Base-by-base conservation (phyloP, 2,329 filamentous ascomycete genomes). In the Sclerotinia nivalis region DNA sequence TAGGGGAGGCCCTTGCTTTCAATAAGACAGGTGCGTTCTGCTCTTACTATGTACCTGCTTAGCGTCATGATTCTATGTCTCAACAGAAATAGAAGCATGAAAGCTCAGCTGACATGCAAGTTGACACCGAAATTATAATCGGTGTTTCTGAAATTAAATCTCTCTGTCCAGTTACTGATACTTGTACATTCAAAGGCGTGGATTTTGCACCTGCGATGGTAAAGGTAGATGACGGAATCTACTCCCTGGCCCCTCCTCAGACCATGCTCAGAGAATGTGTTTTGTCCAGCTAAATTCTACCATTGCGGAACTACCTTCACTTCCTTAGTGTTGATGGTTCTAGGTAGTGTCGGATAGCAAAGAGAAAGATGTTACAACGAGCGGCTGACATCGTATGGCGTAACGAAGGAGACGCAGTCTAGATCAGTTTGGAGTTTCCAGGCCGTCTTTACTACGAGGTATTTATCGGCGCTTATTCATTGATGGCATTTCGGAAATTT, bases 391-490 rank as follows among this genome's bases (percentile, higher is more conserved):
- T 34, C 9, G 12, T 34, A 47, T 31, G n/a, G 10, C 43, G 15
- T 61, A n/a, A 47, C 59, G 20, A 20, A n/a, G 6, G n/a, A 25
- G 45, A 25, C 37, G n/a, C 28, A 50, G 20, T 64, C 31, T 22
- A 13, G 12, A 18, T 12, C 13, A 22, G 22, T 34, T 37, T 34
- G 22, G 13, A 20, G 13, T 18, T 37, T 50, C 18, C 12, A 7
- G 2, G 31, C n/a, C 4, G 8, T 4, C 20, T 28, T 40, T 37
- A 25, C 60, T 50, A 40, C 15, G 31, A 62, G 45, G 50, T 10
- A 52, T 47, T 28, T 20, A 34, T 28, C 31, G 47, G 60, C 60
- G 60, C 60, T 64, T 64, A 64, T n/a, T 50, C 6, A 22, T 52
- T 13, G 15, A 40, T 20, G 22, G 6, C 12, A 20, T 40, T 25